Base-by-base conservation (phyloP, 495 filamentous ascomycete species). In the Gamarada debralockiae region DNA sequence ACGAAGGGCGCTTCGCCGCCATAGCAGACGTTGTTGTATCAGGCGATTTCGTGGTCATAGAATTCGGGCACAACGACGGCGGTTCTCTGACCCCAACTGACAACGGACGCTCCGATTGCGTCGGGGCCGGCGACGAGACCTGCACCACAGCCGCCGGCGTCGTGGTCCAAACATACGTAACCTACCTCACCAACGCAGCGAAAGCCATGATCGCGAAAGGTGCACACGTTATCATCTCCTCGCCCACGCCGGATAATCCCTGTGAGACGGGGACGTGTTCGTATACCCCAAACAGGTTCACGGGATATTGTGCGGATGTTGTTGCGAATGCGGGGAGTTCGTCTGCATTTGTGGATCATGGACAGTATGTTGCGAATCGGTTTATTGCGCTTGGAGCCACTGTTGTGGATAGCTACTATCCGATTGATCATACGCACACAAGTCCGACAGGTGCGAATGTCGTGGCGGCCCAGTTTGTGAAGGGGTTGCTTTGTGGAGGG, bases 361-460 rank as follows among this genome's bases (percentile, higher is more conserved):
- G 74, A 29, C 70, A 73, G 41, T 82, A 81, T 46, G 73, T 76
- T 17, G 76, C 74, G 0, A 69, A 72, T 39, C 73, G 73, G 40
- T 87, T 71, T 57, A 53, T 76, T 55, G 59, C 67, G 39, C 49
- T 84, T 56, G 69, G 73, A 6, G 74, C 66, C 15, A 67, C 70
- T 1, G 70, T 73, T 58, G 67, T 70, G 0, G 77, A 77, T 55
- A 55, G 66, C 1, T 55, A 73, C 37, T 87, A 71, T 61, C 81
- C 82, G 0, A 69, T 67, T 23, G 84, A 86, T 58, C 80, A 86
- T 63, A 86, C 82, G 6, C 84, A 87, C 65, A 86, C 84, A 2
- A 82, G 73, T 56, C 66, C 78, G 0, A 68, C 59, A 31, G 84
- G 84, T 0, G 82, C 83, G 2, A 68, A 78, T 54, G 68, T 79